phyloP scores from a whole-genome alignment of 2,329 filamentous ascomycete genomes.

The Microdochium bolleyi region DNA sequence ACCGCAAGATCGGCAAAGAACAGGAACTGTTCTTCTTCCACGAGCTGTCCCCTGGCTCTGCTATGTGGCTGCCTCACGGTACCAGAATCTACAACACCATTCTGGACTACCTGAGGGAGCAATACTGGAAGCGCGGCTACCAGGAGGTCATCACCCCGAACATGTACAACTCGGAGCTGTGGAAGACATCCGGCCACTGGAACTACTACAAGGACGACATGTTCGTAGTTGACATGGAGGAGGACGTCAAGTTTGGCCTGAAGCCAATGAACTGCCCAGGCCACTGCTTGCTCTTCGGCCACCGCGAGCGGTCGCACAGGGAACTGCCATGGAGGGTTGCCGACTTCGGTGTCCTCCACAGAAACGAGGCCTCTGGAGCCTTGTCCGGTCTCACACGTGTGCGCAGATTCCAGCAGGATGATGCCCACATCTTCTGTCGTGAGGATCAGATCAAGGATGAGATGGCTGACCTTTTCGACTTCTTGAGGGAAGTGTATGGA shows the following conservation, averaged over 20 bases:
- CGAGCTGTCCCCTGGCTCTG: constrained; percentile 83
- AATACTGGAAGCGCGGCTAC: constrained; percentile 92
- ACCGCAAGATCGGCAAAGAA: constrained; percentile 86
- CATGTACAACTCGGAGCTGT: constrained; percentile 89
- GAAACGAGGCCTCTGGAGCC: constrained; percentile 78
- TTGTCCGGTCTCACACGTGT: constrained; percentile 77
- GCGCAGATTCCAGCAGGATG: constrained; percentile 82
- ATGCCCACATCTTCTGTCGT: constrained; percentile 84
- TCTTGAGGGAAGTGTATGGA: constrained; percentile 63
- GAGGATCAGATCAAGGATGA: constrained; percentile 50
- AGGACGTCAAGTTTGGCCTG: constrained; percentile 68
- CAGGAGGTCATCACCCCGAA: constrained; percentile 93
- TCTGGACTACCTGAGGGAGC: constrained; percentile 68
- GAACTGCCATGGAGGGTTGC: constrained; percentile 79
- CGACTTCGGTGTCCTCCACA: constrained; percentile 80
- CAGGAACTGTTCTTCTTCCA: constrained; percentile 98
- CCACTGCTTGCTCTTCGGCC: constrained; percentile 77
- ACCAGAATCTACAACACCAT: constrained; percentile 90
- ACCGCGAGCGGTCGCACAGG: constrained; percentile 64
- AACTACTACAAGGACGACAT: constrained; percentile 91
- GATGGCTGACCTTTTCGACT: constrained; percentile 61
- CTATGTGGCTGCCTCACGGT: constrained; percentile 88
- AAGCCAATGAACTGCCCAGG: constrained; percentile 94
- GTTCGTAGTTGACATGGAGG: constrained; percentile 56
- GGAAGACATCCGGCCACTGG: constrained; percentile 96